These are phyloP conservation scores for Calamus simplicifolius DNA, from an alignment of 176 grass and related monocot genomes.

Conservation along the genomic window DNA sequence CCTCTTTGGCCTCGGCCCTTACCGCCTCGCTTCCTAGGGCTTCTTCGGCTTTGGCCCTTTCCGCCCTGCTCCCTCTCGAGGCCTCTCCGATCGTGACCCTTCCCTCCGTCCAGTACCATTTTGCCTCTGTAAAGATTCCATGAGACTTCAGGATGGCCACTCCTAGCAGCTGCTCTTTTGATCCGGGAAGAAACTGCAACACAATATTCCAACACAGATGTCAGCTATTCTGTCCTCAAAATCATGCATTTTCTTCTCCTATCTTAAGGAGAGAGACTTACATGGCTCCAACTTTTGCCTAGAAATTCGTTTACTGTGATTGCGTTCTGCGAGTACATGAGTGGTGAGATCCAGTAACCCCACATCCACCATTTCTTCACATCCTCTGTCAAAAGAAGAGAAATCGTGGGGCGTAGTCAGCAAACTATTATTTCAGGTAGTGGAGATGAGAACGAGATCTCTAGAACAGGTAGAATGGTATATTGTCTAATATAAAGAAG, in stretches of 20 bases:
- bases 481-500: too few relatives aligned
- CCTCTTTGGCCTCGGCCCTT: too few relatives aligned
- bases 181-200: not conserved
- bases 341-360: slow-evolving; percentile 63
- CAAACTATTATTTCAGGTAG: too few relatives aligned
- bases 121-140: not conserved
- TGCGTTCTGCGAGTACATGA: slow-evolving; percentile 51
- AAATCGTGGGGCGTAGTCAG: too few relatives aligned
- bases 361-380: slow-evolving; percentile 68
- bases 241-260: too few relatives aligned
- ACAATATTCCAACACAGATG: not conserved
- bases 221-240: too few relatives aligned
- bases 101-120: slow-evolving; percentile 9
- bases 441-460: too few relatives aligned
- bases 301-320: slow-evolving; percentile 49
- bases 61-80: too few relatives aligned
- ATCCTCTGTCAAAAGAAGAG: slow-evolving; percentile 29
- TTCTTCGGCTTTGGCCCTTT: too few relatives aligned
- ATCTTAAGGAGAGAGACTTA: slow-evolving; percentile 6
- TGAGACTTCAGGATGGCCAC: not conserved
- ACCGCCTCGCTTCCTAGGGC: too few relatives aligned
- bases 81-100: too few relatives aligned
- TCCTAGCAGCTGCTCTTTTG: not conserved
- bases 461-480: too few relatives aligned
- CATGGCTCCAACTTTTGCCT: slow-evolving; percentile 40